Percentiles rank a stretch among this genome's conserved stretches.
Evolutionary conservation across 495 filamentous ascomycete genomes (phyloP).

Genomic region (Aspergillus ostianus): DNA sequence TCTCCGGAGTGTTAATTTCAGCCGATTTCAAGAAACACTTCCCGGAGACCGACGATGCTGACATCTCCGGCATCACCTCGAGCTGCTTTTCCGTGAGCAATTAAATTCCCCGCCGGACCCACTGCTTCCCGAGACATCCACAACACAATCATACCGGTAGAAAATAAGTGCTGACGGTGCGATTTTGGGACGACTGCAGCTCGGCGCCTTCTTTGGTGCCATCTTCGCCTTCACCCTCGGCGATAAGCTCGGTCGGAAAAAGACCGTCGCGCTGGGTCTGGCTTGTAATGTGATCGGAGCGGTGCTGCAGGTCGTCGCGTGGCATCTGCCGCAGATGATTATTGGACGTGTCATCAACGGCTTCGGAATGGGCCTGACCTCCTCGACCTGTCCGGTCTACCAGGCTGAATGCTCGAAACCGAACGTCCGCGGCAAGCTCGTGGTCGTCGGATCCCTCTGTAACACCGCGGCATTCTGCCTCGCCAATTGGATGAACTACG

Average conservation of each 20-base stretch:
- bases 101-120: neutral
- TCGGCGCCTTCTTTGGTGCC: conserved; percentile 60
- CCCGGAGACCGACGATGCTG: neutral
- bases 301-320: conserved; percentile 57
- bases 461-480: conserved; percentile 59
- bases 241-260: conserved; percentile 56
- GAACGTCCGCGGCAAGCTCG: conserved; percentile 58
- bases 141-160: too few species aligned
- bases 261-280: conserved; percentile 52
- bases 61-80: neutral
- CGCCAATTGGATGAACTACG: conserved; percentile 58
- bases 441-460: conserved; percentile 60
- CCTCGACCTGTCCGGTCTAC: conserved; percentile 63
- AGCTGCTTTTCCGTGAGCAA: conserved; percentile 33
- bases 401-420: conserved; percentile 62
- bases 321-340: conserved; percentile 59
- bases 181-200: conserved; percentile 49
- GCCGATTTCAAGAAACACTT: neutral
- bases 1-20: neutral
- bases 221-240: conserved; percentile 52
- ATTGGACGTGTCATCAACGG: conserved; percentile 49
- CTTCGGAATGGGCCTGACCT: conserved; percentile 63
- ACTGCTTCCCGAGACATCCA: neutral
- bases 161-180: conserved; percentile 49
- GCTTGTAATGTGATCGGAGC: conserved; percentile 59